Conservation (phyloP, 2,329 filamentous ascomycete genomes). For the Cercospora sp. region DNA sequence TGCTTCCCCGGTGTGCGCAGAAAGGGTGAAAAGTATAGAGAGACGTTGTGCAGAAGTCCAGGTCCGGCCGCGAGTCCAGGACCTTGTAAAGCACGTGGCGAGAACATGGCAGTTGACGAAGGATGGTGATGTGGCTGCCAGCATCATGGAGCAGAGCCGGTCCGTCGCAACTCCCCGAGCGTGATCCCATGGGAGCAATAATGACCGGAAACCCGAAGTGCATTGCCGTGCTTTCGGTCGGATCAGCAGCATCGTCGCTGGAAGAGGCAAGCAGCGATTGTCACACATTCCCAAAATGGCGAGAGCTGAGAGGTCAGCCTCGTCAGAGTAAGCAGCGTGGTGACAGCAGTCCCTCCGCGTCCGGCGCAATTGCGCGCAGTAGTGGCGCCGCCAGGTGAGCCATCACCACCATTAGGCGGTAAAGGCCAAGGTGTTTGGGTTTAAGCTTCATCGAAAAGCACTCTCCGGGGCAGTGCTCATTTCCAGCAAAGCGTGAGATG, state of each 20-base stretch:
- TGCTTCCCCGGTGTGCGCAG: not conserved
- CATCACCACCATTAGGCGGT: not conserved
- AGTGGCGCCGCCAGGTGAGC: not conserved
- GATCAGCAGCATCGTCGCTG: not conserved
- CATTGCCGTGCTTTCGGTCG: not conserved
- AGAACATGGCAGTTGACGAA: slow-evolving; percentile 4
- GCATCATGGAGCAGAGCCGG: slow-evolving; percentile 2
- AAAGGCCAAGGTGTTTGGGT: not conserved
- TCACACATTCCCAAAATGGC: slow-evolving; percentile 11
- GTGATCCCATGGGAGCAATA: not conserved
- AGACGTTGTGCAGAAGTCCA: not conserved
- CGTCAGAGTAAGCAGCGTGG: not conserved
- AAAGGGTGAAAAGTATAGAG: not conserved
- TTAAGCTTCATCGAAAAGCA: slow-evolving; percentile 19
- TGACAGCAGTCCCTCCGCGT: not conserved
- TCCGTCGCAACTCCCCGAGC: not conserved
- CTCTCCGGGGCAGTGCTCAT: slow-evolving; percentile 15
- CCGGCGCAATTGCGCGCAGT: not conserved
- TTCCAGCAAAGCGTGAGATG: slow-evolving; percentile 12
- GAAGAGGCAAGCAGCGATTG: slow-evolving; percentile 8
- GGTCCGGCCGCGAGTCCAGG: not conserved
- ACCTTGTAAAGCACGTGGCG: slow-evolving; percentile 10
- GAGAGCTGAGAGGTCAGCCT: not conserved
- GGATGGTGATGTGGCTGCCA: slow-evolving; percentile 9
- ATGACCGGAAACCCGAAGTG: slow-evolving; percentile 1